Evolutionary conservation across 176 grass and related monocot genomes (phyloP), one percentile per base, ranked within the genome.

Genomic region (Eragrostis curvula): DNA sequence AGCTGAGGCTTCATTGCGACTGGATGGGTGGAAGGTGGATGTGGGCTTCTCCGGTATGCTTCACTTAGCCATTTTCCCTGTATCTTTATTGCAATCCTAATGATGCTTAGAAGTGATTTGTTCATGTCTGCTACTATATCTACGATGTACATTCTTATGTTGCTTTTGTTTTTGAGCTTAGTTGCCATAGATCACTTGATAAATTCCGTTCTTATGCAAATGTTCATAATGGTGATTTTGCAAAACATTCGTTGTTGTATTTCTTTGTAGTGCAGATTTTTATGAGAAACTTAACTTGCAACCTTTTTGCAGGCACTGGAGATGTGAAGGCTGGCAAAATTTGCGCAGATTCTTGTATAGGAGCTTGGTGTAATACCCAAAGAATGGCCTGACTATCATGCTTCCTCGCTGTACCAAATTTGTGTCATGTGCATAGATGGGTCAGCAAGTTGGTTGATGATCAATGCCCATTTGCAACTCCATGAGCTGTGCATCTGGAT

Each of bases 1-100:
- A 93, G 41, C 61, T 98, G 46, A 90, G 96, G 84, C 74, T 83
- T 78, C 90, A 95, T 70, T 83, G 59, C 17, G 93, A 98, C 66
- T 93, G 90, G 92, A 74, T 98, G 18, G 75, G 79, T 21, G 93
- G 93, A 41, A 91, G 85, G 84, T 98, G 96, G 96, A 74, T 83
- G 75, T 85, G 69, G 62, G 27, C 84, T 63, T 91, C 90, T 3
- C 79, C 16, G 80, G 94, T 93, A 93, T 2, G 20, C 18, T 45
- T 40, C 5, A 20, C 73, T 57, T 66, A 21, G 3, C 36, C 55
- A 12, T 61, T 28, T 85, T 12, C 61, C 32, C 21, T 66, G 28
- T 57, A 46, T 86, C 6, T 65, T 71, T 16, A 8, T 81, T 21
- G 13, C 55, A 41, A 21, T 56, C 70, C 6, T 59, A 43, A n/a